These are phyloP conservation scores for Jasminum sambac DNA, from an alignment of 257 asterid species.

Conservation along the genomic window DNA sequence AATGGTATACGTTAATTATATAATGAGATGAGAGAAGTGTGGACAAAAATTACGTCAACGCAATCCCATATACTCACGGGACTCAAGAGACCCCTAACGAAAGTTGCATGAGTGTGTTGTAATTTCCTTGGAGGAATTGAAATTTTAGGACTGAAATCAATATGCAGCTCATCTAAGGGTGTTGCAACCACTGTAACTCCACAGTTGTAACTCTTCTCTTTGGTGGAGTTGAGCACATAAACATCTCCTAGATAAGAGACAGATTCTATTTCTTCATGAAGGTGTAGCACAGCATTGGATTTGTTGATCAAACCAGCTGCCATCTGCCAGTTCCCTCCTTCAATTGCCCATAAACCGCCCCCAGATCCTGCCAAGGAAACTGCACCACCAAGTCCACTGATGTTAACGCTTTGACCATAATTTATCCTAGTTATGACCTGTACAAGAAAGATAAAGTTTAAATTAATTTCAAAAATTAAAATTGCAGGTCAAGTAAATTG, in stretches of 20 bases:
- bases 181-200: slow-evolving; percentile 80
- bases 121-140: slow-evolving; percentile 80
- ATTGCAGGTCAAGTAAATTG: slow-evolving; percentile 1
- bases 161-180: slow-evolving; percentile 89
- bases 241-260: slow-evolving; percentile 54
- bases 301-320: slow-evolving; percentile 77
- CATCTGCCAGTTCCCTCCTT: slow-evolving; percentile 98
- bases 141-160: slow-evolving; percentile 63
- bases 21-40: neutral
- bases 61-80: slow-evolving; percentile 64
- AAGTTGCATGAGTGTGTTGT: slow-evolving; percentile 91
- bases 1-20: slow-evolving; percentile 4
- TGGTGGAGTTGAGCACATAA: slow-evolving; percentile 79
- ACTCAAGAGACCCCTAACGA: slow-evolving; percentile 78
- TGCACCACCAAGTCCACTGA: slow-evolving; percentile 95
- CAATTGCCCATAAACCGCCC: slow-evolving; percentile 83
- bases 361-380: slow-evolving; percentile 96
- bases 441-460: slow-evolving; percentile 12
- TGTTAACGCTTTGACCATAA: slow-evolving; percentile 87
- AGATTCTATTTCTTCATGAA: slow-evolving; percentile 80
- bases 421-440: slow-evolving; percentile 95
- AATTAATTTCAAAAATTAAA: slow-evolving; percentile 14
- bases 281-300: slow-evolving; percentile 70
- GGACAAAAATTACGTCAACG: slow-evolving; percentile 2
- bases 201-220: slow-evolving; percentile 70